Conservation (phyloP, 2,329 filamentous ascomycete species). For the Pseudomassariella vexata region DNA sequence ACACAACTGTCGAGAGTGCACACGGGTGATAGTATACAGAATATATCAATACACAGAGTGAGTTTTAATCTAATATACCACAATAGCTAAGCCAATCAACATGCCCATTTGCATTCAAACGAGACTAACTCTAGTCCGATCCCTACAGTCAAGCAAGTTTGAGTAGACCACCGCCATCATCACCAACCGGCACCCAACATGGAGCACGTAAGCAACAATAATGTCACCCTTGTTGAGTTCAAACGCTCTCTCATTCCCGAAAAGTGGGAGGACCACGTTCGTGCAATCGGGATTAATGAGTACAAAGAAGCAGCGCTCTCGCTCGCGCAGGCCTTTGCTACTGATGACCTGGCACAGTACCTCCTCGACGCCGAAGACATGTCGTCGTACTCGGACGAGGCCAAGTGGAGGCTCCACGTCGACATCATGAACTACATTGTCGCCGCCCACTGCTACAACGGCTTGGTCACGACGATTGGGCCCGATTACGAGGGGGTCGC, state of each 20-base stretch:
- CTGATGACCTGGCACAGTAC: constrained; percentile 70
- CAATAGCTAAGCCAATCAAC: no score
- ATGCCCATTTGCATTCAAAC: background rate
- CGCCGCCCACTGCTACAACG: constrained; percentile 68
- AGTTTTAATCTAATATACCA: constrained; percentile 13
- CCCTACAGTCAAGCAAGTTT: constrained; percentile 6
- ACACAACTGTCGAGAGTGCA: constrained; percentile 48
- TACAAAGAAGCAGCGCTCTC: constrained; percentile 65
- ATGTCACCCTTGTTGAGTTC: constrained; percentile 12
- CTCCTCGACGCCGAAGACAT: constrained; percentile 68
- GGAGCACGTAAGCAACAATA: constrained; percentile 30
- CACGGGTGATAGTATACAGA: constrained; percentile 51
- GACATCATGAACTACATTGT: constrained; percentile 73
- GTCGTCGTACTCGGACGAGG: constrained; percentile 54
- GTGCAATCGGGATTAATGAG: constrained; percentile 59
- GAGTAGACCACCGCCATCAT: constrained; percentile 1
- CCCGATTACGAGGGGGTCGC: constrained; percentile 73
- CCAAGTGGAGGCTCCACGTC: constrained; percentile 71
- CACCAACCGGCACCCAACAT: constrained; percentile 32
- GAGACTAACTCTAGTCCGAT: background rate
- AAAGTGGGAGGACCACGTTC: constrained; percentile 51
- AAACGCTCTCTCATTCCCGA: constrained; percentile 45
- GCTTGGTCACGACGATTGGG: constrained; percentile 68
- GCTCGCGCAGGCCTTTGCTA: constrained; percentile 71
- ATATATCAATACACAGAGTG: constrained; percentile 38